Evolutionary conservation across 75 land plant species (phyloP).

Genomic region (Selaginella tamariscina): DNA sequence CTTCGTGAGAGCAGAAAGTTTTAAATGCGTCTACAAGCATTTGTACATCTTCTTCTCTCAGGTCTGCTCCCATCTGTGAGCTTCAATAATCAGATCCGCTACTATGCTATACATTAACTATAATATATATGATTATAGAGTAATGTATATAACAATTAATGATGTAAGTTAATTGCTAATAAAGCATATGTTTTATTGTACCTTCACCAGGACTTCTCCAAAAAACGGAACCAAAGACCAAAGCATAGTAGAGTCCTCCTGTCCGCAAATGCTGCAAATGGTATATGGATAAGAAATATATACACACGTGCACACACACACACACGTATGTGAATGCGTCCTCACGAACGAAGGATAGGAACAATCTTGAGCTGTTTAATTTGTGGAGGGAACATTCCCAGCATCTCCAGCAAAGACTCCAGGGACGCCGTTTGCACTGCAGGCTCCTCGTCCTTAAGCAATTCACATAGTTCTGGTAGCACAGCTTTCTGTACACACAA

Average conservation of each 20-base stretch:
- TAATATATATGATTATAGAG: too few relatives aligned
- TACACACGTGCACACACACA: background rate
- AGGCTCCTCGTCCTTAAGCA: conserved; percentile 29
- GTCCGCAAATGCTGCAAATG: conserved; percentile 20
- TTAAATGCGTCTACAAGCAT: background rate
- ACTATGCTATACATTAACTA: too few relatives aligned
- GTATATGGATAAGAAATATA: background rate
- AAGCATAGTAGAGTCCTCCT: conserved; percentile 16
- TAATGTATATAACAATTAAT: too few relatives aligned
- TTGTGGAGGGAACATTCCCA: conserved; percentile 26
- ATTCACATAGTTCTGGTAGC: conserved; percentile 29
- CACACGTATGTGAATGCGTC: conserved; percentile 12
- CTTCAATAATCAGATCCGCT: too few relatives aligned
- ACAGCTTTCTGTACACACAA: conserved; percentile 15
- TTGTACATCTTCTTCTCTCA: background rate
- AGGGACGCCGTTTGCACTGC: conserved; percentile 27
- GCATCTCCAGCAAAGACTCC: conserved; percentile 20
- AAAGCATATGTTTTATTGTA: background rate
- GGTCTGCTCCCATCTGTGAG: background rate
- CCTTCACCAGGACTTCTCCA: conserved; percentile 28
- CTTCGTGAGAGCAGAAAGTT: background rate
- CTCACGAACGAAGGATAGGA: conserved; percentile 30
- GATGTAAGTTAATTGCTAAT: background rate
- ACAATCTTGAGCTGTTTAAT: conserved; percentile 21
- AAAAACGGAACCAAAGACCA: conserved; percentile 18